Evolutionary conservation across 2,329 filamentous ascomycete species (phyloP).

Genomic region (Alternaria sp.): DNA sequence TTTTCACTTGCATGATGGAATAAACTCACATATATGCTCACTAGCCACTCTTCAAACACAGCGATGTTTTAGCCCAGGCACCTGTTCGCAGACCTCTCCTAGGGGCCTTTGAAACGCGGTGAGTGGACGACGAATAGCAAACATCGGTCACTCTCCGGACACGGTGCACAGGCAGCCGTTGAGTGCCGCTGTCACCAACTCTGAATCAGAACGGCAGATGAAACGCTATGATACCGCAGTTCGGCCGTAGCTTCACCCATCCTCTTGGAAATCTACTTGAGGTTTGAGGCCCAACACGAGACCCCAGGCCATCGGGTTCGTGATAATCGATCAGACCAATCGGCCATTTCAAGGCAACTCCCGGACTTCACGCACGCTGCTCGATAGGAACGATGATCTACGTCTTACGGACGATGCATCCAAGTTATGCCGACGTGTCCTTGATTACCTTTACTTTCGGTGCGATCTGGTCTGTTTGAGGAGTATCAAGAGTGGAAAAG

Average conservation of each 20-base stretch:
- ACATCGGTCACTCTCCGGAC: neutral
- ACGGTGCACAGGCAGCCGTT: neutral
- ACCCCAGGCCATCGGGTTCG: neutral
- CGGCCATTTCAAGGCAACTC: neutral
- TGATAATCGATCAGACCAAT: constrained; percentile 2
- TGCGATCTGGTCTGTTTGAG: neutral
- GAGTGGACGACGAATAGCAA: constrained; percentile 1
- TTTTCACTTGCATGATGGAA: constrained; percentile 1
- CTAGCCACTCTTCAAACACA: neutral
- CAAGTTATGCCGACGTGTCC: neutral
- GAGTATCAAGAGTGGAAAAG: neutral
- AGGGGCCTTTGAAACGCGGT: neutral
- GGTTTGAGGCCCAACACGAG: constrained; percentile 3
- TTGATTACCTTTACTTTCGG: neutral
- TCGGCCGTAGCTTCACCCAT: neutral
- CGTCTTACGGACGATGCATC: neutral
- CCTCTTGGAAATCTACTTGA: neutral
- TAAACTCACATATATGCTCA: neutral
- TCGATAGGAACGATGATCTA: neutral
- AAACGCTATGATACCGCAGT: constrained; percentile 2
- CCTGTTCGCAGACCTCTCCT: constrained; percentile 1
- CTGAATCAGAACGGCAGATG: neutral
- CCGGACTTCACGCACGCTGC: neutral
- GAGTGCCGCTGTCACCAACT: neutral
- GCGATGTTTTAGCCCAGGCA: neutral